Evolutionary conservation across 306 rosid species (phyloP), one percentile per base, ranked within the genome.

Genomic region (Neltuma alba): DNA sequence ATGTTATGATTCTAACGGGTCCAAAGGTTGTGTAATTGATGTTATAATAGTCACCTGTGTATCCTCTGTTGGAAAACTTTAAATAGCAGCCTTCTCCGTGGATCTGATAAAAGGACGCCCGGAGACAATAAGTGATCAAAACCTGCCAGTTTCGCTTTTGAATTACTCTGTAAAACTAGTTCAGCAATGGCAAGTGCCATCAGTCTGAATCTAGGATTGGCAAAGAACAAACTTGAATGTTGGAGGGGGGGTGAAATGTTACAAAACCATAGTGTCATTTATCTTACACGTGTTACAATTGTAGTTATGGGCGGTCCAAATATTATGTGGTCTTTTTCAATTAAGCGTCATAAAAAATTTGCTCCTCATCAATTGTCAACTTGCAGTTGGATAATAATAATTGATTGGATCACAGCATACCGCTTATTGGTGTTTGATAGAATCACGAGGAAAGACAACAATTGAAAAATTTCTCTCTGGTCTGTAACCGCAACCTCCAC

Each of bases 101-200:
- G 73, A 57, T 48, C 79, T 12, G 48, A 33, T 41, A 55, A n/a
- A 67, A 70, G 66, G 81, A 71, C 28, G 1, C 15, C 40, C 72
- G 54, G 60, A 65, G 75, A 70, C 79, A 75, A 75, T 12, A 40
- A n/a, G 45, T 69, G 74, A 69, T 80, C 28, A 79, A 70, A 52
- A 25, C 70, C 78, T 40, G 81, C 47, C 71, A 75, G 66, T 75
- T 50, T 79, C 71, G 65, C 1, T 74, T 62, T 34, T 79, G 62
- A 45, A 74, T 69, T 41, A 36, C n/a, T 70, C 5, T 25, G 15
- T 42, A 44, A 25, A 45, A 45, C 34, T 25, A 25, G 30, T 57
- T 57, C 31, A 25, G 18, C 34, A 27, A 27, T 25, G 33, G 34
- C 64, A 27, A 61, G 67, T 28, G 20, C 67, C 40, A 14, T 61